Percentiles rank a stretch among this genome's conserved stretches.
Conservation (phyloP, 2,329 filamentous ascomycete genomes). For the Plectosphaerella sp. region DNA sequence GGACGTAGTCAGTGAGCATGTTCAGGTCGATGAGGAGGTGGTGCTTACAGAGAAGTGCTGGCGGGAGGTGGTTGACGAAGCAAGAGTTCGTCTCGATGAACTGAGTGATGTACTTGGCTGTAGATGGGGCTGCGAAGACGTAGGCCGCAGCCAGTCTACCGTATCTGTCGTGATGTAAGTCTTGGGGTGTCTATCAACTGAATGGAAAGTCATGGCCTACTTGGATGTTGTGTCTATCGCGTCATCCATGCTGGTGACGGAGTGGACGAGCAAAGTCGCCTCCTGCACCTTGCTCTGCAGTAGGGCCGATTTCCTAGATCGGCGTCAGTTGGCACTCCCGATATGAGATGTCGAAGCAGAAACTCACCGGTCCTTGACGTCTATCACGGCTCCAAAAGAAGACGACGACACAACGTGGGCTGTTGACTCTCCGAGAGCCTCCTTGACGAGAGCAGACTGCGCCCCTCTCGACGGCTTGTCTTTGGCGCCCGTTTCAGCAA, state of each 20-base stretch:
- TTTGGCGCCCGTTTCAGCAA: neutral
- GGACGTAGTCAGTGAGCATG: neutral
- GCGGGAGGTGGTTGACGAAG: conserved; percentile 54
- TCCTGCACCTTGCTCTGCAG: conserved; percentile 33
- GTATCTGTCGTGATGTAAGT: conserved; percentile 14
- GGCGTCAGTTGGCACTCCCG: neutral
- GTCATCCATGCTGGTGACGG: conserved; percentile 47
- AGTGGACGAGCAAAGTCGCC: conserved; percentile 38
- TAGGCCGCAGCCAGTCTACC: conserved; percentile 39
- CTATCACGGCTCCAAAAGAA: conserved; percentile 16
- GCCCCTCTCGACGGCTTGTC: too few species aligned
- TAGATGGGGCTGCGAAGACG: conserved; percentile 42
- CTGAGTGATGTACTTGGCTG: conserved; percentile 56
- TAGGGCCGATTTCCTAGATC: conserved; percentile 18
- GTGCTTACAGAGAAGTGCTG: conserved; percentile 36
- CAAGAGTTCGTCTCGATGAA: conserved; percentile 45
- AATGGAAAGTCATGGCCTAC: conserved; percentile 18
- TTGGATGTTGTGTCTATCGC: conserved; percentile 42
- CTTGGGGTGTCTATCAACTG: too few species aligned
- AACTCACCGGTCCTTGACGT: conserved; percentile 7
- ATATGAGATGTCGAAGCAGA: too few species aligned
- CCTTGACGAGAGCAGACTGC: neutral
- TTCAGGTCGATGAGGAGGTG: neutral
- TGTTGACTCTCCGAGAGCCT: conserved; percentile 3
- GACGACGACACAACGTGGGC: conserved; percentile 14